phyloP scores from a whole-genome alignment of 2,329 filamentous ascomycete species.

The Epichloe coenophiala region DNA sequence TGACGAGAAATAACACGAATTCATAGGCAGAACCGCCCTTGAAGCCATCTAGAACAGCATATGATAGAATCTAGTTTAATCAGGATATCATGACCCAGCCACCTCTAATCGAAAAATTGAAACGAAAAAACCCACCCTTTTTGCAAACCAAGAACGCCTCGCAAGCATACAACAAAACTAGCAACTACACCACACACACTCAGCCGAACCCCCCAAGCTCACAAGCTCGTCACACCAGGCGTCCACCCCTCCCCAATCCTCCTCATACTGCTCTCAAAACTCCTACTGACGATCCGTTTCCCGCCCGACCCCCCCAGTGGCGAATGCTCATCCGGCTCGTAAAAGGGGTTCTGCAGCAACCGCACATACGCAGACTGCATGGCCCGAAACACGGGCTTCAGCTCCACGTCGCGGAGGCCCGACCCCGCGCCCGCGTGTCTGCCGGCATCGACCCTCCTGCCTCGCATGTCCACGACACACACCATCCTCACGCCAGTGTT shows the following conservation, averaged over 20 bases:
- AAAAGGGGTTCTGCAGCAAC: slow-evolving; percentile 89
- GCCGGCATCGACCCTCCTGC: slow-evolving; percentile 35
- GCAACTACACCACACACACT: too few relatives aligned
- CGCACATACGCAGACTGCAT: slow-evolving; percentile 87
- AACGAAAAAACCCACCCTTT: background rate
- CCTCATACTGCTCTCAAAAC: slow-evolving; percentile 70
- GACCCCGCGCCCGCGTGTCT: slow-evolving; percentile 36
- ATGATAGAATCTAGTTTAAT: too few relatives aligned
- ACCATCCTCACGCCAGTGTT: slow-evolving; percentile 91
- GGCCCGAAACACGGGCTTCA: slow-evolving; percentile 81
- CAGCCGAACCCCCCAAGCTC: slow-evolving; percentile 14
- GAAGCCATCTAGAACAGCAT: too few relatives aligned
- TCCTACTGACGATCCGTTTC: slow-evolving; percentile 66
- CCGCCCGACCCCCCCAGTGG: slow-evolving; percentile 41
- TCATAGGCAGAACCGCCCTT: too few relatives aligned
- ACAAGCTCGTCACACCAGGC: slow-evolving; percentile 54
- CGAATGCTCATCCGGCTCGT: slow-evolving; percentile 71
- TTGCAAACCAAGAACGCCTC: background rate
- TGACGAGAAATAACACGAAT: slow-evolving; percentile 4
- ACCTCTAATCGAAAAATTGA: background rate
- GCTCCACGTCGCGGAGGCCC: slow-evolving; percentile 70
- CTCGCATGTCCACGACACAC: slow-evolving; percentile 81
- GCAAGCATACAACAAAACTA: slow-evolving; percentile 10
- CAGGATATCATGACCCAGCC: too few relatives aligned
- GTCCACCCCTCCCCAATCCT: slow-evolving; percentile 77